Conservation (phyloP, 2,329 filamentous ascomycete genomes). For the Trichoderma aggressivum region DNA sequence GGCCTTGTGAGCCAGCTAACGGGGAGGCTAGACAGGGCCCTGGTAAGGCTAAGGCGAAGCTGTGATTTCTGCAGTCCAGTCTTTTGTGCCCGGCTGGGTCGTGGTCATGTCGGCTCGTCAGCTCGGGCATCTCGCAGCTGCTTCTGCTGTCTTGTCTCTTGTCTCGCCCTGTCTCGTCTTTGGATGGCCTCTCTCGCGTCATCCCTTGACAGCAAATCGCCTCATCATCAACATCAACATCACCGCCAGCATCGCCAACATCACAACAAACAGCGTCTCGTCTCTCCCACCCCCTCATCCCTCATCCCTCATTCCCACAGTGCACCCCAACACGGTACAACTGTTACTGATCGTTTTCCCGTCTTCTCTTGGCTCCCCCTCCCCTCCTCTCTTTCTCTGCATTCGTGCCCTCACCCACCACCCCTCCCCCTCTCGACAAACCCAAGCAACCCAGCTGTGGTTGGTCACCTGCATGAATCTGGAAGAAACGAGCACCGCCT, state of each 20-base stretch:
- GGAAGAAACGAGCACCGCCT: constrained; percentile 17
- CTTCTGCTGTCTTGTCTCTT: not conserved
- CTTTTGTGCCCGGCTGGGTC: not conserved
- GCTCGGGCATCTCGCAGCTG: not conserved
- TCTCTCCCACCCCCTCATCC: no score
- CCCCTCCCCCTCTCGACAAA: not conserved
- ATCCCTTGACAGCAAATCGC: not conserved
- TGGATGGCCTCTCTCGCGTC: not conserved
- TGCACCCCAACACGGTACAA: constrained; percentile 4
- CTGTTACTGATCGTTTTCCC: not conserved
- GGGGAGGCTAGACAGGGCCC: constrained; percentile 11
- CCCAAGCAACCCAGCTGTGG: not conserved
- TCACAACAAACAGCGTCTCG: not conserved
- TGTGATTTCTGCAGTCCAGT: not conserved
- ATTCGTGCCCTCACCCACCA: not conserved
- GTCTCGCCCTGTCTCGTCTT: not conserved
- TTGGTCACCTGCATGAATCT: constrained; percentile 19
- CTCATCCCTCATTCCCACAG: not conserved
- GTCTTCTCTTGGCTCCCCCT: not conserved
- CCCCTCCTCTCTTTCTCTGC: not conserved
- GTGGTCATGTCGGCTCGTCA: not conserved
- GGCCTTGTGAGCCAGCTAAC: constrained; percentile 10
- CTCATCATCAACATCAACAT: not conserved
- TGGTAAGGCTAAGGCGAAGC: not conserved
- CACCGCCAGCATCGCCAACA: not conserved